Evolutionary conservation across 306 rosid species (phyloP).

Genomic region (Cucurbita ficifolia): DNA sequence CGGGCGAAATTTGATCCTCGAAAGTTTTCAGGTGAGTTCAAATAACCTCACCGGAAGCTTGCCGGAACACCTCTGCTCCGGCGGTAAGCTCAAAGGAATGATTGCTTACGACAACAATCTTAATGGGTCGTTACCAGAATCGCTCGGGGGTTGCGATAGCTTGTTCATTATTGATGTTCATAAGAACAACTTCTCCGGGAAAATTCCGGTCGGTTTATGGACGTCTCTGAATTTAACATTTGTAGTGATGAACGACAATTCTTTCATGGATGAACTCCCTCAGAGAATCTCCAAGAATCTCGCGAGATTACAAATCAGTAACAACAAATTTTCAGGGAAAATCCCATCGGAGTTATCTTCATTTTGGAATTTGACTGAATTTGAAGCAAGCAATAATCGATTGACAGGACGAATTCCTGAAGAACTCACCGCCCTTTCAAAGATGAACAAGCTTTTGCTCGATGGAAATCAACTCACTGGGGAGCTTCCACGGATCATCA

Average conservation of each 20-base stretch:
- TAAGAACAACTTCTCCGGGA: constrained; percentile 32
- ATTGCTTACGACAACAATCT: constrained; percentile 28
- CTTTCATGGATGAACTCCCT: constrained; percentile 43
- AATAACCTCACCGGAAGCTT: constrained; percentile 38
- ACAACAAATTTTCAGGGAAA: constrained; percentile 43
- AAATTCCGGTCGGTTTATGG: constrained; percentile 64
- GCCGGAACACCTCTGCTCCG: constrained; percentile 40
- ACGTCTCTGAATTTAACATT: constrained; percentile 14
- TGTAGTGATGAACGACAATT: constrained; percentile 25
- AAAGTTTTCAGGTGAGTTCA: constrained; percentile 12
- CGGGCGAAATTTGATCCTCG: constrained; percentile 32
- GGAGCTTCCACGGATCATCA: constrained; percentile 24
- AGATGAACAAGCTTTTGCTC: constrained; percentile 20
- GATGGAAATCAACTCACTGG: constrained; percentile 38
- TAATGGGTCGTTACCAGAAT: constrained; percentile 44
- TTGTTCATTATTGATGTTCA: constrained; percentile 12
- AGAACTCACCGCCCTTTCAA: constrained; percentile 32
- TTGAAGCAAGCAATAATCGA: constrained; percentile 35
- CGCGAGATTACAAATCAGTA: constrained; percentile 23
- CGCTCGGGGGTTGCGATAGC: constrained; percentile 40
- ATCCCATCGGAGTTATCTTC: constrained; percentile 42
- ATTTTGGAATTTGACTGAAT: constrained; percentile 27
- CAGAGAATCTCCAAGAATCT: constrained; percentile 25
- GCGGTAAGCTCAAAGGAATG: constrained; percentile 24
- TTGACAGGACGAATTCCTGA: constrained; percentile 42